phyloP scores from a whole-genome alignment of 2,329 filamentous ascomycete genomes.

The Hypoxylon sp. region DNA sequence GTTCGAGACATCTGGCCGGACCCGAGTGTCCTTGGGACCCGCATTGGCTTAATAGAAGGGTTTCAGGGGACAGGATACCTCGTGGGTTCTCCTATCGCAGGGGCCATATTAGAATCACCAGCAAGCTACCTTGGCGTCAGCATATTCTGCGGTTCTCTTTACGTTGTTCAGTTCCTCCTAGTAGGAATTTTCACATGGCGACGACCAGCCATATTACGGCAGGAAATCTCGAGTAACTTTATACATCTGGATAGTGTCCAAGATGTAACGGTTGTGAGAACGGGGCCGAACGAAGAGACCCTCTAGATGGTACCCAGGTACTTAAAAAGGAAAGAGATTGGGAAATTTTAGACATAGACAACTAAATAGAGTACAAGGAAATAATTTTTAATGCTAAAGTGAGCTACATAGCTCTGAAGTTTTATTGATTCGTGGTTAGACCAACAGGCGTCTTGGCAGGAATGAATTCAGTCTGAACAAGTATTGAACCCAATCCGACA shows the following conservation, averaged over 20 bases:
- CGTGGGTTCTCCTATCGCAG: slow-evolving; percentile 39
- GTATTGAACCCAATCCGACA: not conserved
- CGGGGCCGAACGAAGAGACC: not conserved
- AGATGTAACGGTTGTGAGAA: not conserved
- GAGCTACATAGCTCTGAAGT: too few species aligned
- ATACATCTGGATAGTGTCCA: not conserved
- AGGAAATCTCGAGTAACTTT: not conserved
- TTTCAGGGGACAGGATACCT: slow-evolving; percentile 39
- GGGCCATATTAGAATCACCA: slow-evolving; percentile 22
- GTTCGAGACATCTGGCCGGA: slow-evolving; percentile 32
- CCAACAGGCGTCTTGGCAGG: not conserved
- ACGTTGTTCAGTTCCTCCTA: slow-evolving; percentile 16
- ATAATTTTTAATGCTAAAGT: too few species aligned
- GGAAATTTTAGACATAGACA: not conserved
- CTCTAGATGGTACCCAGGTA: too few species aligned
- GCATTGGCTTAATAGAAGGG: slow-evolving; percentile 46
- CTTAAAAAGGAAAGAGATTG: not conserved
- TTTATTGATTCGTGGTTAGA: too few species aligned
- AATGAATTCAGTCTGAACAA: not conserved
- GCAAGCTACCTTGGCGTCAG: slow-evolving; percentile 33
- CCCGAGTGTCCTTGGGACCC: slow-evolving; percentile 41
- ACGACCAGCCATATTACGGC: too few species aligned
- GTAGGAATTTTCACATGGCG: slow-evolving; percentile 27
- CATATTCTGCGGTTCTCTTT: slow-evolving; percentile 29
- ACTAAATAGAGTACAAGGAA: not conserved